Conservation (phyloP, 345 rosid genomes). For the Boechera retrofracta region DNA sequence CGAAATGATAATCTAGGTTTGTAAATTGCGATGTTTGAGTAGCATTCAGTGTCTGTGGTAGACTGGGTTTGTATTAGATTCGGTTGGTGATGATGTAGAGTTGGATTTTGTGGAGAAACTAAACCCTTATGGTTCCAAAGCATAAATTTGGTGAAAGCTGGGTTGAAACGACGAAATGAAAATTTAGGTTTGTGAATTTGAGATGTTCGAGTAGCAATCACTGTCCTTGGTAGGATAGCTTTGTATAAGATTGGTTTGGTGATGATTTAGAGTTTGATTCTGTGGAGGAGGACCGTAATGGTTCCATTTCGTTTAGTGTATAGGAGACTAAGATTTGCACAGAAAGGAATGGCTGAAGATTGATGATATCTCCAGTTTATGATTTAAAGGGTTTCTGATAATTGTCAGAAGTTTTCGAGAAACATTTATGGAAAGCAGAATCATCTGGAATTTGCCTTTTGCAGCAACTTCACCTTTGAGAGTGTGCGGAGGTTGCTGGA, state of each 20-base stretch:
- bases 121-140: neutral
- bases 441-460: constrained; percentile 3
- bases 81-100: neutral
- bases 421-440: neutral
- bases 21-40: neutral
- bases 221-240: neutral
- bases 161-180: neutral
- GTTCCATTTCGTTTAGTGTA: neutral
- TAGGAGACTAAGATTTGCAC: neutral
- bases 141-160: neutral
- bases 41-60: neutral
- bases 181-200: neutral
- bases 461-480: constrained; percentile 78
- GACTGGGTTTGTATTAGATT: neutral
- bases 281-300: neutral
- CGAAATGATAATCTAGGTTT: neutral
- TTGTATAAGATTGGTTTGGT: neutral
- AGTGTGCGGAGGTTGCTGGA: constrained; percentile 86
- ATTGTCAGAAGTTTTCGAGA: neutral
- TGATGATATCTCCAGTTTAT: neutral
- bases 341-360: neutral
- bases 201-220: neutral
- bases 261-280: neutral
- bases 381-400: neutral
- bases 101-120: neutral